Conservation (phyloP, 192 early-diverging fungal genomes). For the Phlyctochytrium arcticum region DNA sequence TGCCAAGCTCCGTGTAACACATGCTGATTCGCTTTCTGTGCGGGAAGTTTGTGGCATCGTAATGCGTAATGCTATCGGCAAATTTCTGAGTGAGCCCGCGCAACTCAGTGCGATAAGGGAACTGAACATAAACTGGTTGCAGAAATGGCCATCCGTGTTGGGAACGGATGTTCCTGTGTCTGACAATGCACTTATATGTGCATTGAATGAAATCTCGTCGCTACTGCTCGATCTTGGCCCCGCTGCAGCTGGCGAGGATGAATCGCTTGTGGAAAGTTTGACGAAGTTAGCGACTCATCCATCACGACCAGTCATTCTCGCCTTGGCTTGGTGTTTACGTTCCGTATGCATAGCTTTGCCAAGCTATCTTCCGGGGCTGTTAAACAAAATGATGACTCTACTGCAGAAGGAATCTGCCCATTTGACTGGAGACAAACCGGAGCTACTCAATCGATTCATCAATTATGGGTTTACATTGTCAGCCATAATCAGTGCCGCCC, state of each 20-base stretch:
- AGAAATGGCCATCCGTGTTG: conserved; percentile 30
- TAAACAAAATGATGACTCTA: conserved; percentile 60
- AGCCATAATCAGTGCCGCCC: conserved; percentile 64
- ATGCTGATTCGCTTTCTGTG: conserved; percentile 54
- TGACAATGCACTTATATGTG: conserved; percentile 63
- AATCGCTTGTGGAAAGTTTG: conserved; percentile 64
- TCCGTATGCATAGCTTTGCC: conserved; percentile 66
- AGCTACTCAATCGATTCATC: conserved; percentile 48
- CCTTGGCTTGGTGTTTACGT: conserved; percentile 65
- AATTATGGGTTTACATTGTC: conserved; percentile 67
- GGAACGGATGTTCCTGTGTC: conserved; percentile 29
- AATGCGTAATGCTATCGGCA: conserved; percentile 71
- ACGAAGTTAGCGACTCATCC: conserved; percentile 65
- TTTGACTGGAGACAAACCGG: conserved; percentile 49
- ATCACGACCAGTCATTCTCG: conserved; percentile 67
- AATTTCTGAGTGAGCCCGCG: conserved; percentile 73
- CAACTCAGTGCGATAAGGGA: conserved; percentile 64
- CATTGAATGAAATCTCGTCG: conserved; percentile 66
- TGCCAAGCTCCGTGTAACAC: conserved; percentile 44
- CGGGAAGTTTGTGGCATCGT: conserved; percentile 61
- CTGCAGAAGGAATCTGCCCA: conserved; percentile 69
- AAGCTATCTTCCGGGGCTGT: conserved; percentile 54
- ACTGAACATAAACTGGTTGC: conserved; percentile 56
- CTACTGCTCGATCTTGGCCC: conserved; percentile 76
- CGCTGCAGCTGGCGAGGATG: conserved; percentile 59